These are phyloP conservation scores for Podaxis rugospora DNA, from an alignment of 768 basidiomycete genomes.

Conservation along the genomic window DNA sequence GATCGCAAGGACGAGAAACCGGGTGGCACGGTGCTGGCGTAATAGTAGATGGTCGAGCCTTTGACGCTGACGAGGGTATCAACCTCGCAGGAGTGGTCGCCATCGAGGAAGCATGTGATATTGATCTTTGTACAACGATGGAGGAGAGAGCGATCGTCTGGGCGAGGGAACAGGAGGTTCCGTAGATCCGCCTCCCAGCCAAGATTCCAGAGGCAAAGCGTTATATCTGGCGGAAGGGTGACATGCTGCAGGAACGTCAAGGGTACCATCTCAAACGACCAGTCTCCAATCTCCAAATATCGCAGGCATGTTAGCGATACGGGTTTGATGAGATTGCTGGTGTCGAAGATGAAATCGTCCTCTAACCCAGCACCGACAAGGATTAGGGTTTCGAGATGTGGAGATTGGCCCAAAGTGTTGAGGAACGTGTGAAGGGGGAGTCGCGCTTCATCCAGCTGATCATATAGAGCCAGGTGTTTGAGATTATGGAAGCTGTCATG, in stretches of 20 bases:
- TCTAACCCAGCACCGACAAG: constrained; percentile 7
- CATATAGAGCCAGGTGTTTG: constrained; percentile 5
- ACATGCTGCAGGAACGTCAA: constrained; percentile 4
- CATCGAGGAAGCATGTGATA: constrained; percentile 2
- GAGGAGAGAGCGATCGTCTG: neutral
- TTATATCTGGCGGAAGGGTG: neutral
- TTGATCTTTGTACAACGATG: constrained; percentile 9
- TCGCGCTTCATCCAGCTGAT: constrained; percentile 8
- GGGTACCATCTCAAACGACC: constrained; percentile 8
- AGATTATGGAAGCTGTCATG: constrained; percentile 5
- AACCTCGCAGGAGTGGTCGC: constrained; percentile 4
- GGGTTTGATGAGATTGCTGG: neutral
- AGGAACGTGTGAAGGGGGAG: constrained; percentile 9
- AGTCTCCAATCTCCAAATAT: constrained; percentile 7
- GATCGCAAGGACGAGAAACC: constrained; percentile 2
- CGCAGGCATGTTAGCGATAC: neutral
- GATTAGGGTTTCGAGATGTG: constrained; percentile 8
- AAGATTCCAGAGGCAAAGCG: constrained; percentile 10
- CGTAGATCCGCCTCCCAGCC: constrained; percentile 7
- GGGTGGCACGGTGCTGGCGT: neutral
- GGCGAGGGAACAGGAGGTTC: constrained; percentile 2
- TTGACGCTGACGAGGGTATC: constrained; percentile 6
- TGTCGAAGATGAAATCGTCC: constrained; percentile 8
- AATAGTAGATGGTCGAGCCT: constrained; percentile 6
- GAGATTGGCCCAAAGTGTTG: constrained; percentile 1